Base-by-base conservation (phyloP, 2,329 filamentous ascomycete genomes). In the Arthrocladium fulminans region DNA sequence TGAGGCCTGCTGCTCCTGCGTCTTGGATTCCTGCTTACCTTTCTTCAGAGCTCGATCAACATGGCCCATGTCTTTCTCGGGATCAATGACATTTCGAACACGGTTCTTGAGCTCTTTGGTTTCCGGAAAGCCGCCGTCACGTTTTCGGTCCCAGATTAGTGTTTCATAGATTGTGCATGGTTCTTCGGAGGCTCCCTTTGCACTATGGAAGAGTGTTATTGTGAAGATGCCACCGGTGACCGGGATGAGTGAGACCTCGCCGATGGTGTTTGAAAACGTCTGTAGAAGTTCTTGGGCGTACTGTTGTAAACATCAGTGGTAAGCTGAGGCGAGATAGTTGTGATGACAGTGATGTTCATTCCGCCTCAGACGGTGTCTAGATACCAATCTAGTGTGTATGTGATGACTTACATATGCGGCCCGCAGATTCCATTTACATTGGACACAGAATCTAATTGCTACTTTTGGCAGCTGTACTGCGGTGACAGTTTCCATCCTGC, bases 261-360 rank as follows among this genome's bases (percentile, higher is more conserved):
- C 89, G 1, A 97, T 77, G 38, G 80, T 74, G 1, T 81, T 86
- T 47, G 80, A 79, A 70, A 98, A 98, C 0, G 90, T 98, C 1
- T 88, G 94, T 30, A 98, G 80, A 38, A 98, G 81, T 67, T 97
- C 92, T 74, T 97, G 92, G 42, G 84, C 90, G 65, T 85, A 96
- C 86, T 95, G 57, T 29, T 10, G 25, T 40, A 40, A 20, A 22
- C 19, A 13, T 22, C 39, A 41, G 7, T 20, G 37, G 22, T 38
- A 13, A 37, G 50, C 42, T 35, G 44, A 34, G 20, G 13, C 24
- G 23, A n/a, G 39, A 23, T 39, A 15, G 19, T 59, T n/a, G 15
- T 29, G 35, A 37, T n/a, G n/a, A n/a, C n/a, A n/a, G n/a, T n/a
- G n/a, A n/a, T n/a, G n/a, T n/a, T n/a, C n/a, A n/a, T n/a, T n/a